Base-by-base conservation (phyloP, 805 yeast genomes). In the Kodamaea sagamina region DNA sequence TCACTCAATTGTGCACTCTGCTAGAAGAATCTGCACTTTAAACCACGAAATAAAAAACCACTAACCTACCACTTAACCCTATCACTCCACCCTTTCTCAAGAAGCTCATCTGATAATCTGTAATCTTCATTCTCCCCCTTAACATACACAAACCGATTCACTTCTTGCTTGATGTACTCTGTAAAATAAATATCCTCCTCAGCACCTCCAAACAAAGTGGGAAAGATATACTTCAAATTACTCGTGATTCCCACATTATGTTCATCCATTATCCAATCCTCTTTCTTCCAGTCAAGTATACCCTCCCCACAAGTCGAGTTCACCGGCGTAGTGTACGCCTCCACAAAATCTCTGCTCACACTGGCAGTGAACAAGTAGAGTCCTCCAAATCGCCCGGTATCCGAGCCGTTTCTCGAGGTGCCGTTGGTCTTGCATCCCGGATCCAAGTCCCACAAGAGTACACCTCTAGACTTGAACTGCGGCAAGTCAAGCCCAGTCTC, bases 191-290 rank as follows among this genome's bases (percentile, higher is more conserved):
- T 38, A 34, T 59, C 58, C 11, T 29, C 31, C 9, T 59, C 62
- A 8, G 52, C 49, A 2, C 63, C 59, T 1, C 43, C 31, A 35
- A 66, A 63, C 31, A 69, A 44, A 25, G 57, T 36, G 15, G 53
- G 26, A 29, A 63, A 43, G 39, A 63, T 48, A 12, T 52, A 32
- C 41, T 61, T 57, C 40, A 70, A 57, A 42, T 69, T 70, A 42
- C 63, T 71, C 12, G 69, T 73, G n/a, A 71, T 56, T 0, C 75
- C 75, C 9, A 62, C 47, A 47, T 71, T 71, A 15, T 67, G 63
- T 9, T 49, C 49, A 47, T 67, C 55, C 16, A 61, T 26, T 8
- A 65, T 53, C 75, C 75, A 71, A 21, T 58, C 67, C 40, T 59
- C 32, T 13, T 47, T 36, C 48, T 71, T 68, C 73, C 74, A 71